Conservation (phyloP, 768 basidiomycete genomes). For the Naematelia aurantialba region DNA sequence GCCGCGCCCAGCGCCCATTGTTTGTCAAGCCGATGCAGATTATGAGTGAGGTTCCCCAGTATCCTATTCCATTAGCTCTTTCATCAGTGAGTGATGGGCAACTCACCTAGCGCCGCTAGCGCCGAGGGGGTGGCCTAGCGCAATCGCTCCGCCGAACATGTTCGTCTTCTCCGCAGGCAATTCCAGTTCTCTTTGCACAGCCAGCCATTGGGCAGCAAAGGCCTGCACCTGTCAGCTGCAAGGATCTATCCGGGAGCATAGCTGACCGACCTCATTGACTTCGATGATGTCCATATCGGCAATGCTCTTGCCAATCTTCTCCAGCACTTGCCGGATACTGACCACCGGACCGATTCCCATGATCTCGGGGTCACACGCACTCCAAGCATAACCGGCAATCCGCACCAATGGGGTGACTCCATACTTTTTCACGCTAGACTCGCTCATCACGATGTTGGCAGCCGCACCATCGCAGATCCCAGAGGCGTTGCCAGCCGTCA, state of each 20-base stretch:
- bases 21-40: conserved; percentile 49
- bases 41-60: conserved; percentile 50
- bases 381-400: conserved; percentile 51
- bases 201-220: conserved; percentile 53
- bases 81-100: background rate
- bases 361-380: conserved; percentile 52
- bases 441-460: conserved; percentile 52
- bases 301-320: conserved; percentile 39
- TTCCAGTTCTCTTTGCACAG: conserved; percentile 51
- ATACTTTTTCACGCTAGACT: conserved; percentile 44
- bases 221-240: conserved; percentile 39
- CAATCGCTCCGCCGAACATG: conserved; percentile 51
- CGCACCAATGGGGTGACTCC: conserved; percentile 50
- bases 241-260: background rate
- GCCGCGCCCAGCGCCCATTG: conserved; percentile 52
- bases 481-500: conserved; percentile 51
- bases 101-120: conserved; percentile 39
- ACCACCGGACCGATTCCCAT: conserved; percentile 54
- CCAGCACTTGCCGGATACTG: conserved; percentile 27
- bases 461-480: conserved; percentile 53
- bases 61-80: conserved; percentile 28
- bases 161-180: conserved; percentile 46
- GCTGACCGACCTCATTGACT: conserved; percentile 42
- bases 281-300: conserved; percentile 51
- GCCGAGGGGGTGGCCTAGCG: conserved; percentile 38